phyloP scores from a whole-genome alignment of 208 protist genomes.

The Trichomonas vaginalis region DNA sequence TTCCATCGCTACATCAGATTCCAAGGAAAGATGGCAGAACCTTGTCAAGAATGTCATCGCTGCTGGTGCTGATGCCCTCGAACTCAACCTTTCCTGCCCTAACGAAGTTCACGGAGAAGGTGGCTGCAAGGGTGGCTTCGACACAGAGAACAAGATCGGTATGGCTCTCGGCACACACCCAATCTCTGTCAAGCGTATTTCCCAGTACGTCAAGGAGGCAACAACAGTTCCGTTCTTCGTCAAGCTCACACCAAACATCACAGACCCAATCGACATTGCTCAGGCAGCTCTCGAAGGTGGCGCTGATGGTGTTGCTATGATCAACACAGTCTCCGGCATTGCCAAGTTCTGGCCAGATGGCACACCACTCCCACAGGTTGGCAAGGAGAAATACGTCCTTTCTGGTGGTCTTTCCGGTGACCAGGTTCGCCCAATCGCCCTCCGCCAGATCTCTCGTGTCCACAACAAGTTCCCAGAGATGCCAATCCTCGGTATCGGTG shows the following conservation, averaged over 20 bases:
- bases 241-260: slow-evolving; percentile 70
- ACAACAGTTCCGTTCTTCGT: slow-evolving; percentile 59
- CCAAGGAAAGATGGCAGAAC: slow-evolving; percentile 56
- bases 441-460: slow-evolving; percentile 44
- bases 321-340: slow-evolving; percentile 63
- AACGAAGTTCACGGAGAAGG: slow-evolving; percentile 53
- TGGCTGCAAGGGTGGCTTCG: not conserved
- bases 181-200: slow-evolving; percentile 54
- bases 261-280: slow-evolving; percentile 55
- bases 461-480: slow-evolving; percentile 39
- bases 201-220: slow-evolving; percentile 51
- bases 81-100: slow-evolving; percentile 70
- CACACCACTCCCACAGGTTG: slow-evolving; percentile 53
- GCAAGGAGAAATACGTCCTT: slow-evolving; percentile 50
- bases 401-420: slow-evolving; percentile 67
- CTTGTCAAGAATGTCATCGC: slow-evolving; percentile 44
- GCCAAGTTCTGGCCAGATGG: slow-evolving; percentile 45
- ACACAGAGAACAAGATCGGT: slow-evolving; percentile 53
- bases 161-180: slow-evolving; percentile 51
- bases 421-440: slow-evolving; percentile 55
- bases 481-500: slow-evolving; percentile 61
- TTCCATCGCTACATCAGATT: slow-evolving; percentile 57
- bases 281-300: slow-evolving; percentile 55
- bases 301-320: slow-evolving; percentile 59
- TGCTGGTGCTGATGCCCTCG: slow-evolving; percentile 53